Evolutionary conservation across 139 green algal species (phyloP), one percentile per base, ranked within the genome.

Genomic region (Coelastrella sp.): DNA sequence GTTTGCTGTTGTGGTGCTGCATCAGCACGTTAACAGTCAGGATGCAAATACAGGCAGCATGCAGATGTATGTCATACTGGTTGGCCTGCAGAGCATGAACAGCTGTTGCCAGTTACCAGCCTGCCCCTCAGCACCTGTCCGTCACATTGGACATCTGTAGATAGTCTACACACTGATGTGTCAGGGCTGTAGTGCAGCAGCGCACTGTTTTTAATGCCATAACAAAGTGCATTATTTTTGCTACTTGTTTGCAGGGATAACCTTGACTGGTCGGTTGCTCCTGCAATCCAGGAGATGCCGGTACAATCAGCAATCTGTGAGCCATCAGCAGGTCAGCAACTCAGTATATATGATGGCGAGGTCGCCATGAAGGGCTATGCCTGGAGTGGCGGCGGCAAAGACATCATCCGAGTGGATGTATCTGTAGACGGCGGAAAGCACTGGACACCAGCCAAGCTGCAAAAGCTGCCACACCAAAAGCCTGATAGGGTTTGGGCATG

Each of bases 401-500:
- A 93, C 86, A 94, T 99, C 76, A 92, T 97, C 22, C 91, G 97
- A 0, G 97, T 98, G 32, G 97, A 99, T 86, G 96, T 98, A 16
- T 97, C 95, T 0, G 87, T 87, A 0, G 97, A 99, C 80, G 95
- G 93, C 13, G 97, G 97, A 57, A 91, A 93, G 75, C 97, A 93
- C 2, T 99, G 97, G 97, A 59, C 92, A 11, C n/a, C 91, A 16
- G 93, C 91, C 16, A 73, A 58, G 32, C 89, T 94, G 68, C 66
- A 79, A 19, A 76, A 92, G 77, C 77, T 91, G 66, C 65, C 80
- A 6, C 82, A 87, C 60, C 74, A 92, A 56, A 71, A 68, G 60
- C 73, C 90, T 5, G 91, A 92, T 77, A 93, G 73, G 59, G 91
- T 85, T 1, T 98, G 96, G 97, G 96, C 95, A 0, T 98, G 96